phyloP scores from a whole-genome alignment of 306 rosid genomes.

The Astragalus membranaceus region DNA sequence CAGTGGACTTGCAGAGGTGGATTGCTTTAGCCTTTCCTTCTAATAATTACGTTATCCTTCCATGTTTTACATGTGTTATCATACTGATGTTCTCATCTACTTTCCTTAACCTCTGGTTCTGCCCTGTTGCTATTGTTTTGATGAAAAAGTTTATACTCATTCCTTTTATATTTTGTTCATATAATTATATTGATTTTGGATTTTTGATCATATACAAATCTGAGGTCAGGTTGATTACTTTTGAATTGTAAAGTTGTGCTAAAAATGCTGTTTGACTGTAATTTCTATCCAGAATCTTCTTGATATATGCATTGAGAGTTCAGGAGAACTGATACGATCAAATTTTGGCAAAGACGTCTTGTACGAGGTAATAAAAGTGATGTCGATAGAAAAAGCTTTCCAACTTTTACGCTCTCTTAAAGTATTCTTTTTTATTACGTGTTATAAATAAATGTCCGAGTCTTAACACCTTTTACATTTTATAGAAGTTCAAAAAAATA shows the following conservation, averaged over 20 bases:
- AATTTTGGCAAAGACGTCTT: conserved; percentile 86
- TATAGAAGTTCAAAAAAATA: too few relatives aligned
- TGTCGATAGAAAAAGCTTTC: too few relatives aligned
- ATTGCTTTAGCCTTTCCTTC: conserved; percentile 24
- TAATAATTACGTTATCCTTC: background rate
- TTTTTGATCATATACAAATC: background rate
- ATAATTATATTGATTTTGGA: background rate
- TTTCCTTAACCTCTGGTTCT: background rate
- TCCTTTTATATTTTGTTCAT: background rate
- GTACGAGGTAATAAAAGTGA: conserved; percentile 59
- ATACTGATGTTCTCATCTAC: background rate
- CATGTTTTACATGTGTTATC: conserved; percentile 2
- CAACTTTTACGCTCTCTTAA: too few relatives aligned
- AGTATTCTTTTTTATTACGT: too few relatives aligned
- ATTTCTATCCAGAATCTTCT: conserved; percentile 61
- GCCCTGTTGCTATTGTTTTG: background rate
- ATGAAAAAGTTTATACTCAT: background rate
- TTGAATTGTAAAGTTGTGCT: conserved; percentile 12
- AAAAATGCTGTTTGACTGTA: conserved; percentile 12
- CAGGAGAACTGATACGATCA: conserved; percentile 63
- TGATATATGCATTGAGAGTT: conserved; percentile 58
- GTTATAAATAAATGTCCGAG: too few relatives aligned
- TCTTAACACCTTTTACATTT: too few relatives aligned
- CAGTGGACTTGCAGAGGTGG: conserved; percentile 92
- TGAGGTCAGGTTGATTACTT: background rate